A percentile compares a stretch with the other conserved stretches of the same genome.
phyloP scores from a whole-genome alignment of 305 asterid genomes.

The Petunia hybrid region DNA sequence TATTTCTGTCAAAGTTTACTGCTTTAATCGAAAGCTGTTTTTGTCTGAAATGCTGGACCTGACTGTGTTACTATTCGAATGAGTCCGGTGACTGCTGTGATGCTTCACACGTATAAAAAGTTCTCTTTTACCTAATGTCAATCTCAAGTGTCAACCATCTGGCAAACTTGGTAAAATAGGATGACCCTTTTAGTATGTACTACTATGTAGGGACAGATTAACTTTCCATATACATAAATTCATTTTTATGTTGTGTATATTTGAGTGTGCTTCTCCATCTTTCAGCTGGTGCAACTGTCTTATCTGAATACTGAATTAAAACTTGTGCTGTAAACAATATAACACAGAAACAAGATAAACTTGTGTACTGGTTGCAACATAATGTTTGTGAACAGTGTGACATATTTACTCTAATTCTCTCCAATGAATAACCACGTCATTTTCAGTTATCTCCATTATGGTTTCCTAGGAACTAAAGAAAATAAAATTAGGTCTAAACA shows the following conservation, averaged over 20 bases:
- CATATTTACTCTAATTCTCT: too few species aligned
- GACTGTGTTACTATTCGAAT: not conserved
- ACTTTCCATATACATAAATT: not conserved
- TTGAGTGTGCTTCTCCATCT: not conserved
- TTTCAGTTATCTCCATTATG: too few species aligned
- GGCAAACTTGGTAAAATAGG: not conserved
- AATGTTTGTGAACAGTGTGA: too few species aligned
- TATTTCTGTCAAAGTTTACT: not conserved
- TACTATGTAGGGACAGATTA: not conserved
- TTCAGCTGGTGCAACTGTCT: not conserved
- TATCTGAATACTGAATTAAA: not conserved
- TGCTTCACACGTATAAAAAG: not conserved
- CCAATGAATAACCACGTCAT: too few species aligned
- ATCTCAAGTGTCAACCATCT: not conserved
- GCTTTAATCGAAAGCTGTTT: not conserved
- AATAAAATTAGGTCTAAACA: too few species aligned
- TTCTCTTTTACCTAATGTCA: not conserved
- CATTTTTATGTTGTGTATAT: not conserved
- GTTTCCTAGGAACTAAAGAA: too few species aligned
- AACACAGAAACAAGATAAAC: not conserved
- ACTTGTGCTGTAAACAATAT: not conserved
- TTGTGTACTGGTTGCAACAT: too few species aligned
- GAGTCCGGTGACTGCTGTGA: not conserved
- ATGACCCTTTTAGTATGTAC: not conserved
- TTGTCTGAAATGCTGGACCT: not conserved